These are phyloP conservation scores for Magnolia sinica DNA, from an alignment of 164 flowering plant genomes.

Conservation along the genomic window DNA sequence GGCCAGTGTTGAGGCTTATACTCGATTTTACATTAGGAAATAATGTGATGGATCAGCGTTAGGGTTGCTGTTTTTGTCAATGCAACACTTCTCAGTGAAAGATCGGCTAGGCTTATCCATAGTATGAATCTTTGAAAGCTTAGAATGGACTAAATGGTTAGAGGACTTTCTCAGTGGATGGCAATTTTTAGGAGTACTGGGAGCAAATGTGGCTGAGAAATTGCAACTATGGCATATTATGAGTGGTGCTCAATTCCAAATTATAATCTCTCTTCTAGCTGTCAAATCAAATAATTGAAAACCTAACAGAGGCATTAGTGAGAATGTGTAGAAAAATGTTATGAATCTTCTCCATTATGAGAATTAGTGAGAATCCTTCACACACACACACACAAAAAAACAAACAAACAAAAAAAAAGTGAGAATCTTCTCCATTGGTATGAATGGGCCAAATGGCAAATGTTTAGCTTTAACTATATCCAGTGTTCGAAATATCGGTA, in stretches of 20 bases:
- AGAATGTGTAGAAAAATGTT: too few relatives aligned
- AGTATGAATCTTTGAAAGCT: not conserved
- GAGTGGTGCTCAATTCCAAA: not conserved
- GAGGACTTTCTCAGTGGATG: not conserved
- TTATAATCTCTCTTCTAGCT: not conserved
- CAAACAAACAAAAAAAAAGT: too few relatives aligned
- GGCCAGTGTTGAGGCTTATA: not conserved
- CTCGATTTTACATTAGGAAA: not conserved
- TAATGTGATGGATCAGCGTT: not conserved
- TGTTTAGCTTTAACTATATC: too few relatives aligned
- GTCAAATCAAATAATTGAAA: not conserved
- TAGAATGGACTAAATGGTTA: not conserved
- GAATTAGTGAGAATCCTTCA: too few relatives aligned
- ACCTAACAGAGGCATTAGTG: not conserved
- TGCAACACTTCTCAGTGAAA: not conserved
- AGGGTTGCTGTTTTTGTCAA: not conserved
- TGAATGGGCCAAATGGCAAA: too few relatives aligned
- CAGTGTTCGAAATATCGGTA: too few relatives aligned
- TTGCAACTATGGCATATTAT: not conserved
- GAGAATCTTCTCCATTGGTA: too few relatives aligned
- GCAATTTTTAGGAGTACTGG: not conserved
- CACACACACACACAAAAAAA: too few relatives aligned
- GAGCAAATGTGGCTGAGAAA: not conserved
- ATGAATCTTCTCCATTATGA: too few relatives aligned
- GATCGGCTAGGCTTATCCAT: not conserved